Evolutionary conservation across 495 filamentous ascomycete species (phyloP).

Genomic region (Penicillium goetzii): DNA sequence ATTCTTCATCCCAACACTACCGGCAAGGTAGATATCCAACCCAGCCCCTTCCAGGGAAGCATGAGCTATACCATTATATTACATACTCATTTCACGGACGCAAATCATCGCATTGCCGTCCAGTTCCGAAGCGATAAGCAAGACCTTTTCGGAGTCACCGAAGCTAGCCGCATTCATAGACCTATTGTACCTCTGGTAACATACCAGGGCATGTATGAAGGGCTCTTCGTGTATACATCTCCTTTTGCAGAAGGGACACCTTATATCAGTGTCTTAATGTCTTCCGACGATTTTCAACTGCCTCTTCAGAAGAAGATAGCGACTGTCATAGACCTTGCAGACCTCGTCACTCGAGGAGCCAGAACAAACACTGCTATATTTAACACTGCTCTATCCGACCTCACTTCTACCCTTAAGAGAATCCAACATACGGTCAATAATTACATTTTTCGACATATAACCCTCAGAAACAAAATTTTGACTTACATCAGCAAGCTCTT

Average conservation of each 20-base stretch:
- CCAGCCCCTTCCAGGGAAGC: conserved; percentile 19
- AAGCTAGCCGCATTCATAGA: conserved; percentile 22
- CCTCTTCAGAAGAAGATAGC: conserved; percentile 19
- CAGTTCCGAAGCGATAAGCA: conserved; percentile 21
- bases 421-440: conserved; percentile 15
- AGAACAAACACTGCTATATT: conserved; percentile 18
- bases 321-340: conserved; percentile 16
- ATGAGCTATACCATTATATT: conserved; percentile 24
- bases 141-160: conserved; percentile 21
- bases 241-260: conserved; percentile 22
- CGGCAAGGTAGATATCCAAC: conserved; percentile 18
- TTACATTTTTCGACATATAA: conserved; percentile 11
- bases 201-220: conserved; percentile 21
- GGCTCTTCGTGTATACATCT: conserved; percentile 21
- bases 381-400: conserved; percentile 14
- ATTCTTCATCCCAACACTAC: conserved; percentile 18
- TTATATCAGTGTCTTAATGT: conserved; percentile 24
- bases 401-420: conserved; percentile 15
- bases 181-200: conserved; percentile 20
- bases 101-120: conserved; percentile 19
- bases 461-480: conserved; percentile 15
- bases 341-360: conserved; percentile 20
- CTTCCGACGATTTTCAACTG: conserved; percentile 19
- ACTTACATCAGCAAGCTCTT: conserved; percentile 18
- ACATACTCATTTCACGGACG: conserved; percentile 17